Evolutionary conservation across 2,329 filamentous ascomycete genomes (phyloP).

Genomic region (Aquanectria penicillioides): DNA sequence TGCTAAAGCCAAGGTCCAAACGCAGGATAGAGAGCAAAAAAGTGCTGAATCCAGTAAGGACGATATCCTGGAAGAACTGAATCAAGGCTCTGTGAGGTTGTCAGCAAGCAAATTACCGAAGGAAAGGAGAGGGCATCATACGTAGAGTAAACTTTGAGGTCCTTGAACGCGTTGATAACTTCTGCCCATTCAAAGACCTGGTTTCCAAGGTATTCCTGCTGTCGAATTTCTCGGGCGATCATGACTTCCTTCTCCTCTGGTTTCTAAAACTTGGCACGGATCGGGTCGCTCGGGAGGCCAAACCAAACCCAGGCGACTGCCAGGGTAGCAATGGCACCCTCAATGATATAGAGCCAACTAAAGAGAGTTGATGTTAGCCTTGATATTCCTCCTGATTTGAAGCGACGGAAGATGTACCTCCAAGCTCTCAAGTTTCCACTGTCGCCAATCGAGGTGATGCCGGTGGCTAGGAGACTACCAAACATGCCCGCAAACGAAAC

Average conservation of each 20-base stretch:
- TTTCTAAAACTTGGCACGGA: slow-evolving; percentile 59
- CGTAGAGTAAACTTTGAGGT: slow-evolving; percentile 63
- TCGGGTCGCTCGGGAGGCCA: slow-evolving; percentile 57
- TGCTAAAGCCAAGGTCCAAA: slow-evolving; percentile 59
- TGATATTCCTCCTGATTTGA: background rate
- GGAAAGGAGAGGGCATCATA: slow-evolving; percentile 24
- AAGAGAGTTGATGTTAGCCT: background rate
- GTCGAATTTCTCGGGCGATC: slow-evolving; percentile 56
- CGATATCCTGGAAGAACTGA: slow-evolving; percentile 62
- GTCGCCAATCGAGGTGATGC: slow-evolving; percentile 3
- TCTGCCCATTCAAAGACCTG: slow-evolving; percentile 62
- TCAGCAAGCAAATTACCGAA: background rate
- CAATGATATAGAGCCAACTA: slow-evolving; percentile 53
- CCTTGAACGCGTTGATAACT: slow-evolving; percentile 56
- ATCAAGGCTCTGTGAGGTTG: slow-evolving; percentile 46
- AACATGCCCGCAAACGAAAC: background rate
- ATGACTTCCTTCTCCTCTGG: slow-evolving; percentile 61
- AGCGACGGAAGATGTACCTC: background rate
- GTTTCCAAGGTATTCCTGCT: slow-evolving; percentile 58
- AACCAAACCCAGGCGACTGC: slow-evolving; percentile 57
- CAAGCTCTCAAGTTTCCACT: background rate
- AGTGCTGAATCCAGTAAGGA: slow-evolving; percentile 67
- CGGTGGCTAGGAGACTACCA: background rate
- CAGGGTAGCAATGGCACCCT: slow-evolving; percentile 56
- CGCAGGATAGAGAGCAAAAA: slow-evolving; percentile 66